Percentiles rank a stretch among this genome's conserved stretches.
These are phyloP conservation scores for Entamoeba histolytica DNA, from an alignment of 208 protist genomes.

Conservation along the genomic window DNA sequence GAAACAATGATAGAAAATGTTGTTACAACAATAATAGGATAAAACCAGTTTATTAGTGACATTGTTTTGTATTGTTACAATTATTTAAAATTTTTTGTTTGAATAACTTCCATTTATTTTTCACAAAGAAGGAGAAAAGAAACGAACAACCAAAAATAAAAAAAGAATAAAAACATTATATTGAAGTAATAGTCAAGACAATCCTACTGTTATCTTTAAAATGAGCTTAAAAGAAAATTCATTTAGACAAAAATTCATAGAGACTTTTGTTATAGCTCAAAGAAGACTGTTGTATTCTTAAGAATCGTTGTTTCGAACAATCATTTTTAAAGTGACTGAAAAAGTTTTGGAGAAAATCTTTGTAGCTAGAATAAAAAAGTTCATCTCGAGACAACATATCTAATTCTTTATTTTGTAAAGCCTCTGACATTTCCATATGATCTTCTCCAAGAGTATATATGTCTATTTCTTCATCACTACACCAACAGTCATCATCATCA, in stretches of 20 bases:
- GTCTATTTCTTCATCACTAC: background rate
- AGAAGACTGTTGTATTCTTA: background rate
- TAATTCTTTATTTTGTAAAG: background rate
- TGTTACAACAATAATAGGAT: too few species aligned
- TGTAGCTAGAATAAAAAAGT: background rate
- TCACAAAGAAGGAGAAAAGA: too few species aligned
- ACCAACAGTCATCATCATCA: background rate
- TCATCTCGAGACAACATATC: background rate
- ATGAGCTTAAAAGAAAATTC: background rate
- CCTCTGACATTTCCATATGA: background rate
- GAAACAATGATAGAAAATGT: too few species aligned
- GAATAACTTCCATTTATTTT: too few species aligned
- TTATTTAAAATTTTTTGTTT: too few species aligned
- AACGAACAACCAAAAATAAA: too few species aligned
- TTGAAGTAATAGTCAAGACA: too few species aligned
- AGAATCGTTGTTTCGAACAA: background rate
- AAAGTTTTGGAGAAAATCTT: background rate
- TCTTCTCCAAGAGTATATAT: background rate
- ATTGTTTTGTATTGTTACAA: too few species aligned
- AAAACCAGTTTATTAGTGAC: too few species aligned
- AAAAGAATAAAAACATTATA: too few species aligned
- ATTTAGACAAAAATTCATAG: background rate
- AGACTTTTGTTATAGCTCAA: background rate
- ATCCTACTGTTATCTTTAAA: too few species aligned
- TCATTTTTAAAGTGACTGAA: background rate